Base-by-base conservation (phyloP, 2,329 filamentous ascomycete genomes). In the Sporothrix variecibatus region DNA sequence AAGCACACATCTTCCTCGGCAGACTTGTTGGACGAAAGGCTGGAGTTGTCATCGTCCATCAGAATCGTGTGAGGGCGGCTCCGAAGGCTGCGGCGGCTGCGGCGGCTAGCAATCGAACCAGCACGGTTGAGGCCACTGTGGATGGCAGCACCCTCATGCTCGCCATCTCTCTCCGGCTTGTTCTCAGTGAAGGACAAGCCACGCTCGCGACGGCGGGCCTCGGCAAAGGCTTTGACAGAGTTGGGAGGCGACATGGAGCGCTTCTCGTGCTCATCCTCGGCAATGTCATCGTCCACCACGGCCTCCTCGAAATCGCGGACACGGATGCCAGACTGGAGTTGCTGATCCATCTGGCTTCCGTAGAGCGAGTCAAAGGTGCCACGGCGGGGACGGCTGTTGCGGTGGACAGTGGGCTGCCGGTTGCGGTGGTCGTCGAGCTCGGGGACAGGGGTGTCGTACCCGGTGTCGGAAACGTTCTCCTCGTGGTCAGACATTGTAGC, bases 181-280 rank as follows among this genome's bases (percentile, higher is more conserved):
- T 82, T 80, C 76, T 88, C 88, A 20, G 86, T 88, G 76, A 87
- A 84, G 28, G 87, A 91, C 80, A 87, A 81, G 75, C 91, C 94
- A 60, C 95, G 92, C 80, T 95, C 93, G 75, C 95, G 92, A 75
- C 94, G 93, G 70, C 94, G 92, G 73, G 94, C 93, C 79, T 96
- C 93, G 23, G 96, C 96, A 82, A 99, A 99, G 3, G 96, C 96
- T 82, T 98, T 97, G 71, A 99, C 94, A 0, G 96, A 99, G 82
- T 98, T 99, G 8, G 96, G 96, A 12, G 95, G 95, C 6, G 96
- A 98, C 1, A 89, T 85, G 0, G 93, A 94, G 73, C 94, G 88
- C 67, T 88, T 89, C 28, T 80, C 80, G 7, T 84, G 83, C n/a
- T 87, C 86, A 7, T 81, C 77, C 28, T 84, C 84, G 17, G 83